Percentiles rank a stretch among this genome's conserved stretches.
phyloP scores from a whole-genome alignment of 2,329 filamentous ascomycete genomes.

The Penicillium italicum region DNA sequence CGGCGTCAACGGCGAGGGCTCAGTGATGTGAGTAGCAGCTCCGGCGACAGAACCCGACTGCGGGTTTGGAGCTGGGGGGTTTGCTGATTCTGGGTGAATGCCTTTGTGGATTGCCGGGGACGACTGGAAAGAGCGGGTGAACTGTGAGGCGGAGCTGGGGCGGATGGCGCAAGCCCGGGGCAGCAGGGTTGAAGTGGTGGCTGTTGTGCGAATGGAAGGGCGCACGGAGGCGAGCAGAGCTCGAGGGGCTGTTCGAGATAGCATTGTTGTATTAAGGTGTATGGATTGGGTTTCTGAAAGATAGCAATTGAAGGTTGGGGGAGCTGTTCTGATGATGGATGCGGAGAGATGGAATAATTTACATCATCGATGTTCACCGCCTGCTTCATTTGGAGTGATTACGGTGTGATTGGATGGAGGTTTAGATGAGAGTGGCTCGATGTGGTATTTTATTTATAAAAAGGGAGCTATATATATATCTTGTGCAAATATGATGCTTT shows the following conservation, averaged over 20 bases:
- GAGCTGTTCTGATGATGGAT: conserved; percentile 8
- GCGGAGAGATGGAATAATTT: conserved; percentile 9
- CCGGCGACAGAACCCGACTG: conserved; percentile 41
- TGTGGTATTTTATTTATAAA: not conserved
- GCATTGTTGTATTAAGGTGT: conserved; percentile 26
- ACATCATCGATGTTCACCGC: conserved; percentile 11
- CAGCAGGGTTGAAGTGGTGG: conserved; percentile 13
- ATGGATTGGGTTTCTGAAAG: not conserved
- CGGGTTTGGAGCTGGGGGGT: conserved; percentile 48
- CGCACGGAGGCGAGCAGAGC: conserved; percentile 33
- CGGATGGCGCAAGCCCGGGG: conserved; percentile 13
- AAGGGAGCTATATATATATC: not conserved
- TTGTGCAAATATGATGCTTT: not conserved
- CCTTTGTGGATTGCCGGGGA: conserved; percentile 44
- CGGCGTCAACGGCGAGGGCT: conserved; percentile 64
- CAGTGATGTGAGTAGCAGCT: conserved; percentile 41
- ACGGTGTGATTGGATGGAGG: conserved; percentile 1
- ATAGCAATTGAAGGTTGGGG: not conserved
- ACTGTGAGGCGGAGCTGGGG: conserved; percentile 8
- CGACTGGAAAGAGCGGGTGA: conserved; percentile 34
- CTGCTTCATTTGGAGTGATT: not conserved
- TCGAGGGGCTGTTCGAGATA: conserved; percentile 40
- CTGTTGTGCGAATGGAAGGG: conserved; percentile 20
- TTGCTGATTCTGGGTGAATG: conserved; percentile 58
- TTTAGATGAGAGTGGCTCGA: not conserved